Base-by-base conservation (phyloP, 1,139 yeast species). In the Blastobotrys illinoisensis region DNA sequence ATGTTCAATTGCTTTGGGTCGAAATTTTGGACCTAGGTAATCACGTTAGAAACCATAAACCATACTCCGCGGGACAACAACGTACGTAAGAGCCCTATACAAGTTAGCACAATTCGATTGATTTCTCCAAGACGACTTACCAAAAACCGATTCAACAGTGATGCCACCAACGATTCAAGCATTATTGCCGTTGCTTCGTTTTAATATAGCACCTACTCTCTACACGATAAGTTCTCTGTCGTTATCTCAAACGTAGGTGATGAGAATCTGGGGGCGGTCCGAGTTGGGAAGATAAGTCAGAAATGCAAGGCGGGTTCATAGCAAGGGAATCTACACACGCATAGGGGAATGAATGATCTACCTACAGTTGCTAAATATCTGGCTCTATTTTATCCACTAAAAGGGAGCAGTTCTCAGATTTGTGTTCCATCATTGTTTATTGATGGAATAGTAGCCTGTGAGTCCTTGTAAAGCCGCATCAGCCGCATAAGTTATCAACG, bases 1-100 rank as follows among this genome's bases (percentile, higher is more conserved):
- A 93, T 91, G 64, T 93, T 90, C 66, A 93, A 74, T 67, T 91
- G 97, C 62, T 88, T 88, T 13, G 97, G 91, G 71, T 95, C 99
- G 67, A 93, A 93, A 70, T 93, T 87, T 72, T 95, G 96, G 53
- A 95, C 93, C 73, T 93, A 44, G 50, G 20, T 46, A 49, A 26
- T 14, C 3, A 6, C 11, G 32, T 43, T 24, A 47, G 51, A 26
- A 24, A 21, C 47, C 24, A 43, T 40, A 21, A 3, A 13, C 13
- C 13, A 2, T n/a, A 32, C 3, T 7, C 32, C 32, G 9, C n/a
- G n/a, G n/a, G n/a, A 6, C 5, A 32, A 3, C 11, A 44, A 52
- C 64, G 47, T 62, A 62, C 64, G 51, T 62, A 62, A n/a, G 65
- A 62, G 4, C 65, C 65, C 65, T 62, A 50, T 13, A 3, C 16